Conservation (phyloP, 305 asterid genomes). For the Rubia balearica region DNA sequence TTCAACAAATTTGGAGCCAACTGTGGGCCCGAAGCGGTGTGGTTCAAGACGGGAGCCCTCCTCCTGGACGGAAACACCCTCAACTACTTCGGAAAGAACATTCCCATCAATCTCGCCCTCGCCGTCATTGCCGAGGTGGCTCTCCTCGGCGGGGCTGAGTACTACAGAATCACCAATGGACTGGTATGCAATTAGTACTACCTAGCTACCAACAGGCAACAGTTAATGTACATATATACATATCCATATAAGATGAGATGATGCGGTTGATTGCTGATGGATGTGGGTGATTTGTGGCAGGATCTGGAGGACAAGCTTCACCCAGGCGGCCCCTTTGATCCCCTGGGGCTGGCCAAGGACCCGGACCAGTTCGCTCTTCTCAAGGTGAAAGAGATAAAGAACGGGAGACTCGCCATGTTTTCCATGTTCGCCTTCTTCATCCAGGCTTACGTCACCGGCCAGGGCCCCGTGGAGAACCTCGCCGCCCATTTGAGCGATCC, state of each 20-base stretch:
- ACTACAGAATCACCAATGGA: slow-evolving; percentile 84
- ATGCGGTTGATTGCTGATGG: too few species aligned
- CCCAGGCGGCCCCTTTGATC: slow-evolving; percentile 98
- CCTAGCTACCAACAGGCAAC: too few species aligned
- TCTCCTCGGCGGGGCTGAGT: slow-evolving; percentile 93
- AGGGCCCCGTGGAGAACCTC: slow-evolving; percentile 93
- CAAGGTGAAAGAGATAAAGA: slow-evolving; percentile 96
- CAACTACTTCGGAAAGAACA: slow-evolving; percentile 84
- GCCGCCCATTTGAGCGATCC: slow-evolving; percentile 93
- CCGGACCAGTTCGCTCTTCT: slow-evolving; percentile 91
- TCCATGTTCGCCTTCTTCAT: slow-evolving; percentile 90
- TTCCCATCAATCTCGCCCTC: slow-evolving; percentile 78
- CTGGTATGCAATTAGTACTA: slow-evolving; percentile 61
- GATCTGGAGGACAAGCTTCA: slow-evolving; percentile 92
- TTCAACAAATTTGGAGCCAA: slow-evolving; percentile 89
- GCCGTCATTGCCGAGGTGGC: slow-evolving; percentile 88
- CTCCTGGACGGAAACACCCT: slow-evolving; percentile 94
- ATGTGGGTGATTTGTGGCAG: slow-evolving; percentile 26
- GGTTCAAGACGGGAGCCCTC: slow-evolving; percentile 99
- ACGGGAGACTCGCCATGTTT: slow-evolving; percentile 92
- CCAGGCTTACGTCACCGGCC: slow-evolving; percentile 90
- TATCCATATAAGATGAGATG: too few species aligned
- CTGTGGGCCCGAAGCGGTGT: slow-evolving; percentile 98
- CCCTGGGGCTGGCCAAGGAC: slow-evolving; percentile 80
- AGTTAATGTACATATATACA: too few species aligned